Evolutionary conservation across 106 monocot genomes (phyloP).

Genomic region (Hemerocallis citrina): DNA sequence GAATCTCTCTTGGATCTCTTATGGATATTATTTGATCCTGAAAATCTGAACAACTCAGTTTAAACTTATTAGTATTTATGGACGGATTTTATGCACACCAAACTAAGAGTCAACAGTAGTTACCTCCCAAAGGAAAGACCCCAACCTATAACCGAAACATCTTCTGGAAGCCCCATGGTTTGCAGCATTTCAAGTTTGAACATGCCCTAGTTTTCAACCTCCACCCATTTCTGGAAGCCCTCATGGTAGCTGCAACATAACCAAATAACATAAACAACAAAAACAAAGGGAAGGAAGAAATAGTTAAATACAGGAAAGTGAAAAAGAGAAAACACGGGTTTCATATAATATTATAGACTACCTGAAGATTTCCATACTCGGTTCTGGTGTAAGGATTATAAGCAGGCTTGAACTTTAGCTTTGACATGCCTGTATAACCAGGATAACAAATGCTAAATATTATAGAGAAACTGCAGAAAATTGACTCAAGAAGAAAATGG

Average conservation of each 20-base stretch:
- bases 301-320: background rate
- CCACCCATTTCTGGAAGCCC: conserved; percentile 93
- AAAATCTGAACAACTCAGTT: no score
- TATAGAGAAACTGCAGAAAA: no score
- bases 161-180: conserved; percentile 92
- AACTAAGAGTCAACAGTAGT: no score
- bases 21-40: no score
- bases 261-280: background rate
- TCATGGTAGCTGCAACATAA: conserved; percentile 65
- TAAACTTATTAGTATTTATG: no score
- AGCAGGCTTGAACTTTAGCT: conserved; percentile 91
- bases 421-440: conserved; percentile 61
- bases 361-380: conserved; percentile 99
- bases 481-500: no score
- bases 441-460: background rate
- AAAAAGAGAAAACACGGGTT: background rate
- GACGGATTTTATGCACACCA: no score
- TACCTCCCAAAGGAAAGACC: conserved; percentile 97
- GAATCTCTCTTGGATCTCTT: no score
- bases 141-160: conserved; percentile 96
- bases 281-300: background rate
- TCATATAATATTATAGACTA: no score
- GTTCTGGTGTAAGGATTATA: conserved; percentile 99
- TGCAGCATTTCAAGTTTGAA: conserved; percentile 95
- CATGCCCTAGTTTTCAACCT: conserved; percentile 94